Percentiles rank a stretch among this genome's conserved stretches.
Conservation (phyloP, 2,329 filamentous ascomycete species). For the Sporothrix phasma region DNA sequence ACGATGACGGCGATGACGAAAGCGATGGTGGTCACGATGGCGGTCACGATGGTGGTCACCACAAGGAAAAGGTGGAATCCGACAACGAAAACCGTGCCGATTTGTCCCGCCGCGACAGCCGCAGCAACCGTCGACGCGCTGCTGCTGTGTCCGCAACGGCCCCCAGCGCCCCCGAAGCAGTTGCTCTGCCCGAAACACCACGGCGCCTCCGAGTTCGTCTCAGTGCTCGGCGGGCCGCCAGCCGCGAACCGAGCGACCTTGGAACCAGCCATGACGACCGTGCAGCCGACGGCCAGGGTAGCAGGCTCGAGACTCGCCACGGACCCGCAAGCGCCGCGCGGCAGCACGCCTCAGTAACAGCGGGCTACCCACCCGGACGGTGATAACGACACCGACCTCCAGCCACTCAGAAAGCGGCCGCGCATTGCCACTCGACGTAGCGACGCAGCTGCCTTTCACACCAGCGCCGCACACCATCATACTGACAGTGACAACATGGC, state of each 20-base stretch:
- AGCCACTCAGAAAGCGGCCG: conserved; percentile 8
- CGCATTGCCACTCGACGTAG: not conserved
- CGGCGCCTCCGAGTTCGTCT: not conserved
- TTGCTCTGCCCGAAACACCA: not conserved
- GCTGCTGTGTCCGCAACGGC: too few species aligned
- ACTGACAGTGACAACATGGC: conserved; percentile 4
- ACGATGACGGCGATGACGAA: conserved; percentile 6
- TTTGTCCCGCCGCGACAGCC: not conserved
- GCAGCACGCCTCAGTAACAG: not conserved
- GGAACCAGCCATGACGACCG: not conserved
- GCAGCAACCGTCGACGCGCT: not conserved
- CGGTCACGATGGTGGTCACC: conserved; percentile 1
- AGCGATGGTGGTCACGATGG: not conserved
- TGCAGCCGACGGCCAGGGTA: not conserved
- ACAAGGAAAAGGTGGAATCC: not conserved
- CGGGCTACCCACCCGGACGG: not conserved
- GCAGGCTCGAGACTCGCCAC: not conserved
- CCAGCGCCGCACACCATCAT: not conserved
- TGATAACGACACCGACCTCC: not conserved
- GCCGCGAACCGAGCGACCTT: not conserved
- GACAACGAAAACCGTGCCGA: not conserved
- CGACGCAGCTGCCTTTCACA: not conserved
- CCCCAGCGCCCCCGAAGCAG: not conserved
- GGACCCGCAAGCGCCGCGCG: not conserved
- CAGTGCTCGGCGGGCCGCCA: not conserved